Conservation (phyloP, 176 grass and related monocot genomes). For the Triticum urartu region DNA sequence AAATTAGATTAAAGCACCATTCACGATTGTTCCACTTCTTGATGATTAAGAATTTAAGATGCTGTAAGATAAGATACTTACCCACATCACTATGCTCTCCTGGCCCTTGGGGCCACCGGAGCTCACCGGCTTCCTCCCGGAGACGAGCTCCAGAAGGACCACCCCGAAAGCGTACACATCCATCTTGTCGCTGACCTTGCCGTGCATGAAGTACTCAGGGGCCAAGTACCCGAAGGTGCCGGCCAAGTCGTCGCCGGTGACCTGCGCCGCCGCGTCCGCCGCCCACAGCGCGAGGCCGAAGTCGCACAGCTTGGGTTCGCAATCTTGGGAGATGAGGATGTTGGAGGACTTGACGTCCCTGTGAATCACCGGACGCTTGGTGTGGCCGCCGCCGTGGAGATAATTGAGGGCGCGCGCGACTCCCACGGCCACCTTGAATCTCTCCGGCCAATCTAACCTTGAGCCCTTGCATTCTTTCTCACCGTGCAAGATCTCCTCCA, state of each 20-base stretch:
- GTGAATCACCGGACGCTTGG: conserved; percentile 53
- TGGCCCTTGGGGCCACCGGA: conserved; percentile 55
- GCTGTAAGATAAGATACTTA: conserved; percentile 29
- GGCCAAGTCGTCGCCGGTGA: conserved; percentile 61
- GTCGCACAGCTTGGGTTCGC: conserved; percentile 80
- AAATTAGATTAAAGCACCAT: background rate
- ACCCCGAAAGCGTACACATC: conserved; percentile 95
- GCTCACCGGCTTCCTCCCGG: conserved; percentile 81
- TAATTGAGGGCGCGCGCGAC: conserved; percentile 52
- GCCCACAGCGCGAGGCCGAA: conserved; percentile 85
- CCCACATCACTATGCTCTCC: conserved; percentile 90
- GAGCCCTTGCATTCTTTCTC: conserved; percentile 12
- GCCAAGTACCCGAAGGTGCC: conserved; percentile 96
- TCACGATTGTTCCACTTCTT: background rate
- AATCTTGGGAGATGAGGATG: conserved; percentile 66
- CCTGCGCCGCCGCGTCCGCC: conserved; percentile 35
- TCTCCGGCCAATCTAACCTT: conserved; percentile 61
- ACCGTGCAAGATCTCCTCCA: conserved; percentile 81
- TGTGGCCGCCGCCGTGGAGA: conserved; percentile 46
- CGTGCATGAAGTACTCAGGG: conserved; percentile 96
- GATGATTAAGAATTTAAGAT: background rate
- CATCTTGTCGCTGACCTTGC: conserved; percentile 86
- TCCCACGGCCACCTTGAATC: conserved; percentile 68
- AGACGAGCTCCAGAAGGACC: conserved; percentile 89
- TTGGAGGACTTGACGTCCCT: conserved; percentile 95